Evolutionary conservation across 83 land plant genomes (phyloP), one percentile per base, ranked within the genome.

Genomic region (Diphasiastrum complanatum): DNA sequence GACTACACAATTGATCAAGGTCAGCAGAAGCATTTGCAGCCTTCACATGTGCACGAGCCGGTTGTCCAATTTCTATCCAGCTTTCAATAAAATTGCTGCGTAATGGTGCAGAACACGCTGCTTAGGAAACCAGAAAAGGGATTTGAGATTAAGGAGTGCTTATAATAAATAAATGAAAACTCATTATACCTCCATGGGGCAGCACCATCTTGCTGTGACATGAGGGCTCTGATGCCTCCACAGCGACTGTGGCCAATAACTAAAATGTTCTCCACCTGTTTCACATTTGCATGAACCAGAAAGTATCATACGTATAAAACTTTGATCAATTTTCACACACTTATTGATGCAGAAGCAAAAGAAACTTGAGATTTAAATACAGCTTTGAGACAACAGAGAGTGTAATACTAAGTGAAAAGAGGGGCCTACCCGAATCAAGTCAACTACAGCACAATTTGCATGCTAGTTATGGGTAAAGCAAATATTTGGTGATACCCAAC

Each of bases 161-260:
- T n/a, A n/a, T n/a, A 35, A 57, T 33, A 22, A 0, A 4, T 65
- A 36, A 1, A n/a, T 30, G 27, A 28, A 24, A 48, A 28, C 33
- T 12, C 45, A 25, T 35, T 43, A 33, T 41, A 35, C 34, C 11
- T 24, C 5, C 16, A 24, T 20, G 8, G 16, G 27, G 45, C 41
- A 28, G 26, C 71, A 33, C 80, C 84, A 58, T 82, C 82, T 58
- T 78, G 58, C 78, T 78, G 72, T 43, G 85, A 77, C 84, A 91
- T 82, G 33, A 91, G 82, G 19, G 97, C 97, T 57, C 65, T 75
- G 51, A 91, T 91, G 32, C 97, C 97, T 52, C 93, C 97, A 73
- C 97, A 91, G 33, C 84, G 61, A 53, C 97, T 84, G 72, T 91
- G 97, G 29, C 97, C 97, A 67, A 86, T 72, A 26, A 91, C 81